Conservation (phyloP, 805 yeast species). For the Hanseniaspora jakobsenii region DNA sequence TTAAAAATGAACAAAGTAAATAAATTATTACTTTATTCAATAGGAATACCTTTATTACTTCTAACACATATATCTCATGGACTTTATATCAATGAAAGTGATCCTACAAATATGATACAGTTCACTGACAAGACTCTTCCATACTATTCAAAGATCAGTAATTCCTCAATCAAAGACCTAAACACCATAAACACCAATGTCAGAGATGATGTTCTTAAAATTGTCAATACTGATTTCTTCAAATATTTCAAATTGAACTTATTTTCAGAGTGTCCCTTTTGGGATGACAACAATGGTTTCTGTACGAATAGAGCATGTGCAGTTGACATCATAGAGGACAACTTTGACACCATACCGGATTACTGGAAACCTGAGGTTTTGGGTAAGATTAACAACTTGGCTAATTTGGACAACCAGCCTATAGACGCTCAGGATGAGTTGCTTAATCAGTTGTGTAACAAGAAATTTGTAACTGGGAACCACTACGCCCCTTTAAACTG, state of each 20-base stretch:
- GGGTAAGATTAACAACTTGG: conserved; percentile 26
- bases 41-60: background rate
- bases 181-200: conserved; percentile 40
- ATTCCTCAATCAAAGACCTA: conserved; percentile 36
- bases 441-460: conserved; percentile 31
- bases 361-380: conserved; percentile 63
- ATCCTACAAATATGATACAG: background rate
- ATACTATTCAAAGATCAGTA: conserved; percentile 24
- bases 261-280: conserved; percentile 73
- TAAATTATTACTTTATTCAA: no score
- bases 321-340: conserved; percentile 65
- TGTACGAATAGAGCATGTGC: conserved; percentile 86
- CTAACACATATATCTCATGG: background rate
- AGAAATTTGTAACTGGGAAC: conserved; percentile 5
- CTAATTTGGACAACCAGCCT: conserved; percentile 24
- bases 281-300: conserved; percentile 64
- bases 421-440: conserved; percentile 28
- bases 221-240: conserved; percentile 71
- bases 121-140: conserved; percentile 10
- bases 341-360: conserved; percentile 54
- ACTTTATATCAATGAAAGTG: background rate
- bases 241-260: conserved; percentile 76
- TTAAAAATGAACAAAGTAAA: no score
- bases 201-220: conserved; percentile 43
- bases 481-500: conserved; percentile 11